Evolutionary conservation across 2,329 filamentous ascomycete species (phyloP).

Genomic region (Xylaria sp.): DNA sequence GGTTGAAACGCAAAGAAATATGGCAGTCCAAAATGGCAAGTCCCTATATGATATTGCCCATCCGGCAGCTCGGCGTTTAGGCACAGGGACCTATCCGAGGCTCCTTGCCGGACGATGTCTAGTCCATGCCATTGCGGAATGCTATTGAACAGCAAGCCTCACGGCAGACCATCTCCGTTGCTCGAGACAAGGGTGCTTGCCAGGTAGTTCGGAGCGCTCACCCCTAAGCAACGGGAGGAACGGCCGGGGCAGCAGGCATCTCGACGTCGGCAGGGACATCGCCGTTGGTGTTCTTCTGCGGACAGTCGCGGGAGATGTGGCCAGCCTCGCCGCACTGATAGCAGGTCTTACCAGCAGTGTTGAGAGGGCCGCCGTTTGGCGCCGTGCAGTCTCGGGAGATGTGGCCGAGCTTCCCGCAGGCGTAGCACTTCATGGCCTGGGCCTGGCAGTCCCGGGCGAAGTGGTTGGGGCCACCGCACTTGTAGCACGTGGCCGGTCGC

Average conservation of each 20-base stretch:
- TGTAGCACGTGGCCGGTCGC: conserved; percentile 72
- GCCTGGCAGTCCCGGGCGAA: conserved; percentile 98
- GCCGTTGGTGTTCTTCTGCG: conserved; percentile 65
- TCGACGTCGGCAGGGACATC: conserved; percentile 45
- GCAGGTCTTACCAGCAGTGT: conserved; percentile 97
- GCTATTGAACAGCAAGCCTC: conserved; percentile 4
- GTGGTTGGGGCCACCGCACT: conserved; percentile 88
- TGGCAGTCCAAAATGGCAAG: conserved; percentile 14
- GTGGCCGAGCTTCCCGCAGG: conserved; percentile 92
- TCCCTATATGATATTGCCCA: conserved; percentile 1
- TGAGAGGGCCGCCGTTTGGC: conserved; percentile 92
- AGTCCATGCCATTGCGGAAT: conserved; percentile 1
- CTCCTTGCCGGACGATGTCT: not conserved
- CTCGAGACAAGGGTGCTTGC: conserved; percentile 9
- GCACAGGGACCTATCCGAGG: not conserved
- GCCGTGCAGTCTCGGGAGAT: conserved; percentile 94
- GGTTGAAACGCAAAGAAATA: conserved; percentile 19
- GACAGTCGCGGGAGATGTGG: conserved; percentile 95
- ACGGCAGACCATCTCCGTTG: conserved; percentile 1
- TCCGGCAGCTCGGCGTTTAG: conserved; percentile 8
- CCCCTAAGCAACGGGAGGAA: conserved; percentile 37
- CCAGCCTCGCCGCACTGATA: conserved; percentile 96
- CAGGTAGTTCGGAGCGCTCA: not conserved
- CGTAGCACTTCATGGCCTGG: conserved; percentile 98
- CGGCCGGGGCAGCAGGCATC: conserved; percentile 32